Base-by-base conservation (phyloP, 2,329 filamentous ascomycete species). In the Pleomassaria siparia region DNA sequence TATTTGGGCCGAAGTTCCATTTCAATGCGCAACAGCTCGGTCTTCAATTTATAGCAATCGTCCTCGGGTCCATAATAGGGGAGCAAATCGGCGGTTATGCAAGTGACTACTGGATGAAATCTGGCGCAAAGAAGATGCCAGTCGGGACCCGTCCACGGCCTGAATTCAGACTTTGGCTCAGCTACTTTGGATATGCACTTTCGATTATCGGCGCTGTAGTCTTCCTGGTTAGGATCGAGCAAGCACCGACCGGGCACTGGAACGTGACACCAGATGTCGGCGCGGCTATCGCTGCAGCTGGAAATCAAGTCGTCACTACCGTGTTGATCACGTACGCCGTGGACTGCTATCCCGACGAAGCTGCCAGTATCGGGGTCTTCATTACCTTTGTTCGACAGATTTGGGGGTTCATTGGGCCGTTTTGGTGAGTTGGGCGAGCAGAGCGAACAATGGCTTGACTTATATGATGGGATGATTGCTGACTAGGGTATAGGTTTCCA, bases 271-370 rank as follows among this genome's bases (percentile, higher is more conserved):
- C 82, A 0, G 69, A 82, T 12, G 58, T 84, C 13, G 81, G 81
- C 4, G 74, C 73, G 5, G 80, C 74, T 1, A 74, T 76, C 29
- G 69, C 71, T 0, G 76, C 75, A 0, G 77, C 74, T 4, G 82
- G 82, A 0, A 83, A 83, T 49, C 82, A 85, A 62, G 77, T 85
- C 33, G 74, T 84, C 13, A 84, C 82, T 0, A 84, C 82, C 0
- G 77, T 84, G 2, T 59, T 82, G 35, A 78, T 83, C 20, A 84
- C 82, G 0, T 85, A 83, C 59, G 77, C 80, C 0, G 77, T 85
- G 1, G 82, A 85, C 53, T 81, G 79, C 56, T 76, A 82, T 50
- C 73, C 70, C 2, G 71, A 79, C 22, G 74, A 81, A 32, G 73
- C 80, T 0, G 76, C 76, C 1, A 76, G 76, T 44, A 74, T 84